Percentiles rank a stretch among this genome's conserved stretches.
These are phyloP conservation scores for Candida sithepensis DNA, from an alignment of 805 yeast genomes.

Conservation along the genomic window DNA sequence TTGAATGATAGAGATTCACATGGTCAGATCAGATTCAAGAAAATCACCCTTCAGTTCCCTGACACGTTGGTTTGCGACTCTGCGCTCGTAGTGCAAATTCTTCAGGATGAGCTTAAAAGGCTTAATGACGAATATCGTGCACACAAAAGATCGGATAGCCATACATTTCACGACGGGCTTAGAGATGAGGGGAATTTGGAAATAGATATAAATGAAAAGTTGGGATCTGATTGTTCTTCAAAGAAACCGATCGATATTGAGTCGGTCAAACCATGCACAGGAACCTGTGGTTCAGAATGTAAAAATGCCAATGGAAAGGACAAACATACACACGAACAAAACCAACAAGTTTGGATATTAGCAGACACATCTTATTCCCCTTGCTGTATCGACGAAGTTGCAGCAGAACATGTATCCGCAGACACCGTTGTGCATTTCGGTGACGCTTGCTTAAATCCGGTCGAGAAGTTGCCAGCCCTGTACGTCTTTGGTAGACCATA, in stretches of 20 bases:
- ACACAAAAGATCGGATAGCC: conserved; percentile 3
- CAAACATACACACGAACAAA: conserved; percentile 24
- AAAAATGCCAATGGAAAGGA: conserved; percentile 13
- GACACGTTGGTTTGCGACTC: conserved; percentile 78
- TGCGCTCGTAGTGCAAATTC: conserved; percentile 55
- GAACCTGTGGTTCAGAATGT: conserved; percentile 28
- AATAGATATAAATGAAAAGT: conserved; percentile 8
- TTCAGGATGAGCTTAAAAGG: conserved; percentile 39
- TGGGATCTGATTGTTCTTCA: conserved; percentile 7
- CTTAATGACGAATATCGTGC: conserved; percentile 7
- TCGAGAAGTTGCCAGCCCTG: conserved; percentile 66
- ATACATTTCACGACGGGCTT: conserved; percentile 1
- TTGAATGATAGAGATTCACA: conserved; percentile 27
- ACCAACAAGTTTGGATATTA: conserved; percentile 62
- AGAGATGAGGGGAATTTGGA: neutral
- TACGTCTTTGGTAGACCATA: conserved; percentile 75
- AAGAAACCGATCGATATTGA: conserved; percentile 21
- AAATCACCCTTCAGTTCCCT: conserved; percentile 86
- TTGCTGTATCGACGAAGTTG: conserved; percentile 96
- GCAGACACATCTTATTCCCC: conserved; percentile 96
- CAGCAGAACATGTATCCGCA: conserved; percentile 87
- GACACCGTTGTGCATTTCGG: conserved; percentile 92
- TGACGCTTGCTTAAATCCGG: conserved; percentile 85
- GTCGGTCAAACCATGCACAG: conserved; percentile 21
- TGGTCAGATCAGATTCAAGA: conserved; percentile 33